These are phyloP conservation scores for Piloderma croceum DNA, from an alignment of 768 basidiomycete species.

Conservation along the genomic window DNA sequence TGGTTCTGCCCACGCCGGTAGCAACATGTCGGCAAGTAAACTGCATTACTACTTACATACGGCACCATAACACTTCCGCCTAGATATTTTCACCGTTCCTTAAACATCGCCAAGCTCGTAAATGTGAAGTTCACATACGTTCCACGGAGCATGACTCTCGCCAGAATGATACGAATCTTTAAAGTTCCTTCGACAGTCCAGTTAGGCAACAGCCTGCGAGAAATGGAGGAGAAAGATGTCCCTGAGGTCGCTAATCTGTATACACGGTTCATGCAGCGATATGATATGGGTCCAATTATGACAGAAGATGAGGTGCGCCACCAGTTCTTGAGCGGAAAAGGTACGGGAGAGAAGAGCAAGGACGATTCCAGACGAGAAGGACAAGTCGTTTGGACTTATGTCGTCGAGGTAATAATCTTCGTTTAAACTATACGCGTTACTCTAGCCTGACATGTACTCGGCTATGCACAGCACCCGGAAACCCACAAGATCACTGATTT, in stretches of 20 bases:
- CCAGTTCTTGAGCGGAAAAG: constrained; percentile 83
- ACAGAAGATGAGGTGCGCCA: constrained; percentile 76
- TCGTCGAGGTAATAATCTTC: constrained; percentile 69
- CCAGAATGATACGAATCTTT: constrained; percentile 79
- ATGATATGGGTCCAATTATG: constrained; percentile 75
- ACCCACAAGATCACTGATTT: constrained; percentile 88
- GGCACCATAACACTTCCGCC: constrained; percentile 5
- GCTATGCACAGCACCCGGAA: constrained; percentile 62
- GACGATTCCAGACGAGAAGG: constrained; percentile 49
- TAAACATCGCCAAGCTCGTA: constrained; percentile 89
- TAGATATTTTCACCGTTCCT: constrained; percentile 87
- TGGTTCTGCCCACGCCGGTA: constrained; percentile 90
- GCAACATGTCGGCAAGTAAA: constrained; percentile 69
- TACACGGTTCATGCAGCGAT: constrained; percentile 74
- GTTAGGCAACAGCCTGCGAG: constrained; percentile 62
- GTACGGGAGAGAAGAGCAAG: constrained; percentile 37
- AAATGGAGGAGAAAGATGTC: constrained; percentile 82
- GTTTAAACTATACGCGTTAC: background rate
- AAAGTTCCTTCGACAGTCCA: constrained; percentile 52
- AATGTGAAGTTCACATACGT: constrained; percentile 87
- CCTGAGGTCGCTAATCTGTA: constrained; percentile 65
- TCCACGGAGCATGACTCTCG: constrained; percentile 81
- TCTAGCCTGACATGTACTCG: constrained; percentile 2
- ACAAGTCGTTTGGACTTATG: constrained; percentile 95
- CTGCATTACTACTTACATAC: background rate